Conservation (phyloP, 176 grass and related monocot genomes). For the Carex pumila region DNA sequence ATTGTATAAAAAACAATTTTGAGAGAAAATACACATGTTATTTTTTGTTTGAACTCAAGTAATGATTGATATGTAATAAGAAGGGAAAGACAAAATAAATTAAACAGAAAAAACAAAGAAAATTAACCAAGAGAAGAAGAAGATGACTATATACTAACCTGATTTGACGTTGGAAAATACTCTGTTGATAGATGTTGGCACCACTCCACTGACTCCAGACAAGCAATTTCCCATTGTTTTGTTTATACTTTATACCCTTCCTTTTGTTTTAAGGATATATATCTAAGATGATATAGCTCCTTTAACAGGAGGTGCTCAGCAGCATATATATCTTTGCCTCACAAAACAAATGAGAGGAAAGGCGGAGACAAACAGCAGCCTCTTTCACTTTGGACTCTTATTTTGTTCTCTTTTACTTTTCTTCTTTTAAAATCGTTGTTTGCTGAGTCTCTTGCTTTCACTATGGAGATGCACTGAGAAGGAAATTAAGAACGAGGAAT, state of each 20-base stretch:
- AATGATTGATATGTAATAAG: neutral
- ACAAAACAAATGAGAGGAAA: neutral
- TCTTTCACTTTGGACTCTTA: neutral
- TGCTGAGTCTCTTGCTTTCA: neutral
- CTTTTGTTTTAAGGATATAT: neutral
- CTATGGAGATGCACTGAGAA: neutral
- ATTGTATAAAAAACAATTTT: neutral
- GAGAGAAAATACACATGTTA: neutral
- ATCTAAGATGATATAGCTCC: neutral
- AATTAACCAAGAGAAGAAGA: constrained; percentile 13
- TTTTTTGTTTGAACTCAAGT: neutral
- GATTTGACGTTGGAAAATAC: constrained; percentile 63
- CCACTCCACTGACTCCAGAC: constrained; percentile 9
- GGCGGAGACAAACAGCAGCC: neutral
- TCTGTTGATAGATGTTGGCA: constrained; percentile 22
- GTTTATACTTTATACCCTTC: constrained; percentile 3
- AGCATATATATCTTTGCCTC: neutral
- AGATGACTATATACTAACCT: constrained; percentile 23
- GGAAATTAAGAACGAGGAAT: neutral
- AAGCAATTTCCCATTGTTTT: constrained; percentile 62
- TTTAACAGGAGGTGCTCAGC: neutral
- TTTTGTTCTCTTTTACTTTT: constrained; percentile 3
- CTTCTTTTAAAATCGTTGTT: neutral
- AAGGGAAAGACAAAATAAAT: neutral
- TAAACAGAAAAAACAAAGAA: neutral